Evolutionary conservation across 306 rosid genomes (phyloP), one percentile per base, ranked within the genome.

Genomic region (Cyamopsis tetragonoloba): DNA sequence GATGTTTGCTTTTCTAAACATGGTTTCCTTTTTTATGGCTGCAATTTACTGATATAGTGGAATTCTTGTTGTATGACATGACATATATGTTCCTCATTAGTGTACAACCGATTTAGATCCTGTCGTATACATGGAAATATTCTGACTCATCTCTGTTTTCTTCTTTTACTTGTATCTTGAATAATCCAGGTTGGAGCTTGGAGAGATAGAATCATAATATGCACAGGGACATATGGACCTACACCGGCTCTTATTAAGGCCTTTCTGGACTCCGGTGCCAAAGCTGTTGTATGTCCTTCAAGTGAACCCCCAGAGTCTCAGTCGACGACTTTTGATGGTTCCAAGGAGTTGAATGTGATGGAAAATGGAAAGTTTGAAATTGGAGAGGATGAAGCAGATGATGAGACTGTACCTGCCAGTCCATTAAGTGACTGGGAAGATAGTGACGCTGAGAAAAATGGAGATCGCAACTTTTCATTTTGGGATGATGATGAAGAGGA

Each of bases 391-490:
- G 97, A 93, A 43, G 95, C 73, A 35, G 99, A 90, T 69, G 97
- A 95, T 4, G 95, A 68, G 31, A 66, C 62, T 20, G 80, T 75
- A 77, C 91, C 87, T 17, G 58, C 65, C 24, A 95, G 99, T 77
- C 95, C 99, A 2, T 38, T 69, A 12, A 95, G 99, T 74, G 99
- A 95, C 72, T 95, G 99, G 99, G 99, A 89, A 80, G 99, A 91
- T 37, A 86, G 89, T 62, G 97, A 91, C 61, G 70, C 66, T 0
- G 97, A 91, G 77, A 87, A 84, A 83, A 79, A 24, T 35, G 86
- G 68, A 47, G 86, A 79, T 37, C 61, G 11, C n/a, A 30, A 68
- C 19, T 63, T 46, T 11, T 77, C 79, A 34, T 47, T 79, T 63
- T 83, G 93, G 90, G 91, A 88, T 18, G 91, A 83, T 4, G 86